Evolutionary conservation across 2,329 filamentous ascomycete genomes (phyloP), one percentile per base, ranked within the genome.

Genomic region (Simplicillium aogashimaense): DNA sequence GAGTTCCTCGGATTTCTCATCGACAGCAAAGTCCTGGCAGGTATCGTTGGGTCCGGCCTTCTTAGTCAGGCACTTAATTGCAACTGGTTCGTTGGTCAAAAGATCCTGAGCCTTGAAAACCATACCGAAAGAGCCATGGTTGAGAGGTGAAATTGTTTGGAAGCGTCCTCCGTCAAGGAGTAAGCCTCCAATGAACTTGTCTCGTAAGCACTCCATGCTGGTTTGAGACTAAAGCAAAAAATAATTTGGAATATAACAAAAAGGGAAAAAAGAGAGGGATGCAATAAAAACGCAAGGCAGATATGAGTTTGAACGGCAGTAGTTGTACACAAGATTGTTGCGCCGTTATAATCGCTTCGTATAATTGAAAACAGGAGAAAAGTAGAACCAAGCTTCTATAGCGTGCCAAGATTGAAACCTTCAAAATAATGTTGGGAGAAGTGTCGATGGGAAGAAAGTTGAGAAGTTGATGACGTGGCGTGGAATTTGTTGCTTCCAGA

Each of bases 111-210:
- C 92, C 66, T 88, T 81, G 65, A 95, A 95, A 54, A 98, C 92
- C 86, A 97, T 94, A 58, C 92, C 92, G 58, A 97, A 98, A 41
- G 92, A 97, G 53, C 92, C 92, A 74, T 95, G 88, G 60, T 98
- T 98, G 67, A 98, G 83, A 43, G 92, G 89, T 51, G 89, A 86
- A 56, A 95, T 74, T 42, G 89, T 94, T 66, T 85, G 74, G 63
- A 92, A 98, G 51, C 92, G 89, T 61, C 86, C 88, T 13, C 39
- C 42, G 59, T 86, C 81, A 58, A 95, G 80, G 58, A 94, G 67
- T 64, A 84, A 77, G 63, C 84, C 86, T 63, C 79, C 72, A 57
- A 79, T 70, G 66, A 95, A 92, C 57, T 80, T 75, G 66, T 88
- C 79, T 67, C 81, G 80, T 72, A 94, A 78, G 72, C 87, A 94